Evolutionary conservation across 2,329 filamentous ascomycete genomes (phyloP), one percentile per base, ranked within the genome.

Genomic region (Cladosporium cucumerinum): DNA sequence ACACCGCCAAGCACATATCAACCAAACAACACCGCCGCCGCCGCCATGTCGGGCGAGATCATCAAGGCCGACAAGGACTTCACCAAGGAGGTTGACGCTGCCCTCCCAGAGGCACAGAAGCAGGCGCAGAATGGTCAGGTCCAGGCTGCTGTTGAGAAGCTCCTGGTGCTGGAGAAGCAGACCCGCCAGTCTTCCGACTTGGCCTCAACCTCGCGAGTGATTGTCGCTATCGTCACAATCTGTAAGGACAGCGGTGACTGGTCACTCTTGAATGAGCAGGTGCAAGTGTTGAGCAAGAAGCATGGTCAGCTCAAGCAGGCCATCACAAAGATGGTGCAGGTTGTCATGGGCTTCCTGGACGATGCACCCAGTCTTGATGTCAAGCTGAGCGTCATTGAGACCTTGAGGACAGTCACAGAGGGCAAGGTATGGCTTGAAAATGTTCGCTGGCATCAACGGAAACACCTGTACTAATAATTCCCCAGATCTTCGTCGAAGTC

Each of bases 281-380:
- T 97, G 68, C 85, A 97, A 73, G 85, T 97, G 69, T 85, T 99
- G 65, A 98, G 95, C 70, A 99, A 99, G 88, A 99, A 99, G 84
- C 95, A 99, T 90, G 92, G 93, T 73, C 95, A 99, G 83, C 93
- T 99, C 76, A 99, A 99, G 81, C 95, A 98, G 81, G 95, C 95
- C 75, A 95, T 93, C 74, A 98, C 95, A 73, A 95, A 94, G 84
- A 99, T 99, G 95, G 93, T 99, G 67, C 95, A 99, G 84, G 90
- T 89, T 57, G 93, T 97, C 68, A 97, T 99, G 89, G 85, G 83
- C 66, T 97, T 98, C 79, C 81, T 99, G 74, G 90, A 96, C 75
- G 87, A 90, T 55, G 93, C 93, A 25, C 93, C 95, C 36, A 90
- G 87, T 74, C 75, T 92, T 67, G 93, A 97, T 72, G 93, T 88